Percentiles rank a stretch among this genome's conserved stretches.
Evolutionary conservation across 2,329 filamentous ascomycete genomes (phyloP).

Genomic region (Claviceps maximensis): DNA sequence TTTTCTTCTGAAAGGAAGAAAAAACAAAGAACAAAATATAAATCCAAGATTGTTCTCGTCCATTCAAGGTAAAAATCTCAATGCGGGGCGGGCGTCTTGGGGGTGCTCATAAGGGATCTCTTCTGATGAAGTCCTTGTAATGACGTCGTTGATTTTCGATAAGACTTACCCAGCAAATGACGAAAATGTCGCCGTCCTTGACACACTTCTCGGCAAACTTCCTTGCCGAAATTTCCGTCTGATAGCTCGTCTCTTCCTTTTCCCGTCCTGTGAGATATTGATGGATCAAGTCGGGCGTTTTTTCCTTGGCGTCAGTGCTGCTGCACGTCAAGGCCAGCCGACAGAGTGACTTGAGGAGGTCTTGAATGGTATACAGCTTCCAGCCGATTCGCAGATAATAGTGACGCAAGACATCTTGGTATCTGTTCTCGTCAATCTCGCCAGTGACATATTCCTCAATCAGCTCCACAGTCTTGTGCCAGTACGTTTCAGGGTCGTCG

Average conservation of each 20-base stretch:
- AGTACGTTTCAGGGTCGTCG: constrained; percentile 55
- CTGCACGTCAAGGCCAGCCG: constrained; percentile 75
- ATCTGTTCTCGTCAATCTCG: constrained; percentile 67
- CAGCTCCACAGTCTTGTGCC: constrained; percentile 71
- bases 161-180: constrained; percentile 79
- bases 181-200: constrained; percentile 85
- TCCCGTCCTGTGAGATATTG: constrained; percentile 74
- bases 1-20: not conserved
- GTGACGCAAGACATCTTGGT: constrained; percentile 81
- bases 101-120: too few species aligned
- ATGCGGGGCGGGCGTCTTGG: too few species aligned
- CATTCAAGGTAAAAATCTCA: too few species aligned
- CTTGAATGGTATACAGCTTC: constrained; percentile 86
- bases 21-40: too few species aligned
- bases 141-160: too few species aligned
- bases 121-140: too few species aligned
- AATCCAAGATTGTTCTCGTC: too few species aligned
- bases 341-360: constrained; percentile 69
- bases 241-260: constrained; percentile 74
- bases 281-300: constrained; percentile 79
- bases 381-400: constrained; percentile 87
- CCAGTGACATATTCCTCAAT: constrained; percentile 77
- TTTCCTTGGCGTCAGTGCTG: constrained; percentile 78
- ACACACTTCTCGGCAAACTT: constrained; percentile 87
- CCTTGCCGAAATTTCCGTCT: constrained; percentile 78